A percentile compares a stretch with the other conserved stretches of the same genome.
These are phyloP conservation scores for Nigrograna mackinnonii DNA, from an alignment of 2,329 filamentous ascomycete species.

Conservation along the genomic window DNA sequence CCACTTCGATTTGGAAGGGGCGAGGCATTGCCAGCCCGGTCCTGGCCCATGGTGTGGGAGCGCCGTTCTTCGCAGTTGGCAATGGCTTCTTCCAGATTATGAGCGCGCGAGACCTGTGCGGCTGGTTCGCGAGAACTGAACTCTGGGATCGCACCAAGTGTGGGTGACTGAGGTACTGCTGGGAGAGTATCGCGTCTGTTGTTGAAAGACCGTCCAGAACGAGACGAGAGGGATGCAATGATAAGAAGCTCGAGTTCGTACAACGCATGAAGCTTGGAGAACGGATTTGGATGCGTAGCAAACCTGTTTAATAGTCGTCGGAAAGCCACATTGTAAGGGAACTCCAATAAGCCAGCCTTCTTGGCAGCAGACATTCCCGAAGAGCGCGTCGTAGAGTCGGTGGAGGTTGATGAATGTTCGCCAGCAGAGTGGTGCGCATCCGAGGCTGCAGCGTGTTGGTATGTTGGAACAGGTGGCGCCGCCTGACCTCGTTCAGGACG, in stretches of 20 bases:
- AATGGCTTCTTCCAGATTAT: conserved; percentile 67
- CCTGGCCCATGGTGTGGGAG: conserved; percentile 56
- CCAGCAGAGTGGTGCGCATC: conserved; percentile 46
- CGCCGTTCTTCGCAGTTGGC: conserved; percentile 72
- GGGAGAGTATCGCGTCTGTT: conserved; percentile 44
- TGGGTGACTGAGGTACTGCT: conserved; percentile 48
- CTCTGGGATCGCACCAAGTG: conserved; percentile 48
- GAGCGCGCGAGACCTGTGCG: conserved; percentile 45
- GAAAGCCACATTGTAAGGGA: conserved; percentile 82
- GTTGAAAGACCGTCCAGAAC: conserved; percentile 50
- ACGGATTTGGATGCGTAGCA: conserved; percentile 85
- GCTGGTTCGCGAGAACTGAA: conserved; percentile 48
- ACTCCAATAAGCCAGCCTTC: conserved; percentile 58
- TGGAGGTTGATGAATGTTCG: conserved; percentile 50
- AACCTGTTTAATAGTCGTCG: conserved; percentile 81
- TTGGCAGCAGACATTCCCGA: conserved; percentile 45
- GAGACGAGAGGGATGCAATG: conserved; percentile 69
- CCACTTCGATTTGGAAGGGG: conserved; percentile 38
- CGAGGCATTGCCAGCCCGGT: conserved; percentile 38
- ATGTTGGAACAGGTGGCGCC: conserved; percentile 45
- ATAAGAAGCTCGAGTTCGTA: conserved; percentile 84
- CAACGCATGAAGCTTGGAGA: conserved; percentile 80
- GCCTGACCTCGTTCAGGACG: conserved; percentile 45
- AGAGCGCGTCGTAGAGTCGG: conserved; percentile 48
- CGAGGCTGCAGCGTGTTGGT: conserved; percentile 44